Evolutionary conservation across 2,329 filamentous ascomycete genomes (phyloP), one percentile per base, ranked within the genome.

Genomic region (Beauveria sp.): DNA sequence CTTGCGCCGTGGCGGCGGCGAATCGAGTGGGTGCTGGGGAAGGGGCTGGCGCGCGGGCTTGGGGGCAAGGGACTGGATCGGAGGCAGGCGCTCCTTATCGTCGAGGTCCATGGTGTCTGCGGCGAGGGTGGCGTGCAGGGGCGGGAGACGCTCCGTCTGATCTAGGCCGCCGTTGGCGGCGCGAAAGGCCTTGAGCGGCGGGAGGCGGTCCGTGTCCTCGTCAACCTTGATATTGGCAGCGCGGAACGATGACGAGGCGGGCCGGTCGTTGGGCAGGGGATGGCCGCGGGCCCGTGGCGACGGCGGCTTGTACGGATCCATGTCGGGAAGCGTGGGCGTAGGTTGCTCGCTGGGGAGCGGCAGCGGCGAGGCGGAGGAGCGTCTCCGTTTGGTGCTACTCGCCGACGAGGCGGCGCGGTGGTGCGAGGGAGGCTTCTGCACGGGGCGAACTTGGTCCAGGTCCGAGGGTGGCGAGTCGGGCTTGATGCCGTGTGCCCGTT

Each of bases 301-400:
- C 10, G 59, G 38, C 14, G 59, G 42, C 50, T 40, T 60, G 50
- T 60, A 54, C 3, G 28, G 50, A 26, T 60, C 49, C 40, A 50
- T 60, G 26, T 60, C 50, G n/a, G 40, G 12, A 38, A 38, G 18
- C 42, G 42, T n/a, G 28, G 58, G 5, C 5, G 6, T 26, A 18
- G 40, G 26, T 38, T 38, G 34, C 40, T 54, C 58, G 26, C 48
- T 50, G 2, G 28, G n/a, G 22, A 48, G 58, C 14, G 58, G 58
- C 40, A 54, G 58, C 14, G 58, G 58, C 49, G 58, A 60, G n/a
- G 40, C 58, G 8, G 58, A 60, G 28, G 58, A 60, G 28, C 58
- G 58, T 8, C 50, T 22, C 20, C 53, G 53, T 18, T 38, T 53
- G 14, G 58, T 52, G 34, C 12, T 26, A 22, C 34, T 26, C 10